phyloP scores from a whole-genome alignment of 495 filamentous ascomycete genomes.

The Trichocladium uniseriatum region DNA sequence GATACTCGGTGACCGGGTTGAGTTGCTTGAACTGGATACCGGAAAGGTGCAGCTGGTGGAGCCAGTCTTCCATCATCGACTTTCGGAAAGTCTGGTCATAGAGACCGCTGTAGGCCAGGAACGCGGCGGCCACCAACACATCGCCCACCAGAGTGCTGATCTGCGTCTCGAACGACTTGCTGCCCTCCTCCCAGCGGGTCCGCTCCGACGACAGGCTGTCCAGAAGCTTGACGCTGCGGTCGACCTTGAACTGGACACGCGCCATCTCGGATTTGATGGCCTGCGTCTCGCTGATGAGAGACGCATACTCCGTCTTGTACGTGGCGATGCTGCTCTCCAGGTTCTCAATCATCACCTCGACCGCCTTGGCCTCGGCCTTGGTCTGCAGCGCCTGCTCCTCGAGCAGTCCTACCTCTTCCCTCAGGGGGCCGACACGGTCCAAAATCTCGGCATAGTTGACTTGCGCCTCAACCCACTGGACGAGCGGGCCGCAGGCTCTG shows the following conservation, averaged over 20 bases:
- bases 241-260: conserved; percentile 93
- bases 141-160: conserved; percentile 95
- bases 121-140: conserved; percentile 86
- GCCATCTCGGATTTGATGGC: conserved; percentile 96
- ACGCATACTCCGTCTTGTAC: conserved; percentile 97
- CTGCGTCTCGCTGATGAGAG: conserved; percentile 92
- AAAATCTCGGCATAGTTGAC: conserved; percentile 96
- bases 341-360: conserved; percentile 72
- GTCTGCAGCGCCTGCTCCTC: conserved; percentile 87
- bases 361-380: conserved; percentile 85
- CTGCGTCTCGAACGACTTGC: conserved; percentile 95
- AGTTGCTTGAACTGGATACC: conserved; percentile 86
- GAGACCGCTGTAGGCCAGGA: conserved; percentile 94
- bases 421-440: conserved; percentile 85
- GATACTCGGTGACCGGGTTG: conserved; percentile 91
- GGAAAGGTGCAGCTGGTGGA: conserved; percentile 79
- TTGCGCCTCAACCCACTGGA: conserved; percentile 96
- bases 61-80: conserved; percentile 94
- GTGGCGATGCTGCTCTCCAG: conserved; percentile 85
- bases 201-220: conserved; percentile 93
- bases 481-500: conserved; percentile 92
- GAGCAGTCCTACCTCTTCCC: conserved; percentile 79
- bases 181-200: conserved; percentile 86
- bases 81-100: conserved; percentile 98
- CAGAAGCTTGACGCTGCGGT: conserved; percentile 86